Base-by-base conservation (phyloP, 1,284 basidiomycete genomes). In the Apiotrichum montevideense region DNA sequence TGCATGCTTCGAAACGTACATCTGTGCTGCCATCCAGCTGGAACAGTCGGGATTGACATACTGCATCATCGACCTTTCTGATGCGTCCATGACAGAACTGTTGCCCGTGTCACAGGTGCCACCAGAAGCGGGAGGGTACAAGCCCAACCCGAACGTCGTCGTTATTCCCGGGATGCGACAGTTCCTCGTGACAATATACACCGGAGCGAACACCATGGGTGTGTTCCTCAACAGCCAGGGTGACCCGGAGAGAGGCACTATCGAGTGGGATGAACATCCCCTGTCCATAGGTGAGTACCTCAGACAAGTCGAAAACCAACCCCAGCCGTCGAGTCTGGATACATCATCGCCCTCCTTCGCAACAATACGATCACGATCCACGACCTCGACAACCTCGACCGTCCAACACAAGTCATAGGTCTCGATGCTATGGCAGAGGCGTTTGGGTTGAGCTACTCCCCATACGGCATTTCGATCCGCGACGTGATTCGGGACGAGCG, bases 221-320 rank as follows among this genome's bases (percentile, higher is more conserved):
- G 77, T 95, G 1, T 95, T 96, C 69, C 80, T 95, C 61, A 90
- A 83, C 33, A 84, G 85, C 0, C 82, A 85, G 10, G 91, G 90
- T 1, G 90, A 94, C 71, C 90, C 92, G 10, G 87, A 90, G 8
- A 82, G 92, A 46, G 90, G 90, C 1, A 93, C 91, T 2, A 77
- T 95, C 37, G 84, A 91, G 69, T 95, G 90, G 89, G 80, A 83
- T 1, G 81, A 79, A 46, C 85, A 93, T 77, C 89, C 91, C 0
- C 77, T 85, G 42, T 83, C 85, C 10, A 78, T 93, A 41, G 85
- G 90, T 92, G 65, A 68, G 87, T 62, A 46, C 54, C 39, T 29
- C 29, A 29, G 29, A 6, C n/a, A 21, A 8, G 11, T 34, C 8
- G 48, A 11, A 32, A n/a, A 8, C 47, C 54, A 35, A 56, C 52